Evolutionary conservation across 2,329 filamentous ascomycete species (phyloP).

Genomic region (Neonectria sp.): DNA sequence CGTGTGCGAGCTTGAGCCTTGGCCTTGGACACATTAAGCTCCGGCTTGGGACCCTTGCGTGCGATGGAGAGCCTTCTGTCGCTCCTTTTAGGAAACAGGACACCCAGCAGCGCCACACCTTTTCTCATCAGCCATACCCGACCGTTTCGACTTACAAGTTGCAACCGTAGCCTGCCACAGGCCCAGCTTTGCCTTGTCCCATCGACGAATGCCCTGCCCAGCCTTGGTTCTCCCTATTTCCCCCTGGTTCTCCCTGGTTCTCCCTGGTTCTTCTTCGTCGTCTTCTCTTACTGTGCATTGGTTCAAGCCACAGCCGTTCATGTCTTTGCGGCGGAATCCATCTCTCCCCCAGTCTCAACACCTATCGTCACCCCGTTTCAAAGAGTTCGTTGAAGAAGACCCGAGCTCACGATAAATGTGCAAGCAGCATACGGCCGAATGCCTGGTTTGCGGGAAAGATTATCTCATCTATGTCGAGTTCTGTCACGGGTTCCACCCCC

Average conservation of each 20-base stretch:
- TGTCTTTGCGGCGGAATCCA: constrained; percentile 42
- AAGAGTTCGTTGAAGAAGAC: constrained; percentile 37
- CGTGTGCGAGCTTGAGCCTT: constrained; percentile 4
- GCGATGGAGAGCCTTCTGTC: constrained; percentile 42
- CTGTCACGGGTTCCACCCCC: constrained; percentile 66
- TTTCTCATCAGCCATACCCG: constrained; percentile 49
- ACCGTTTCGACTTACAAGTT: constrained; percentile 29
- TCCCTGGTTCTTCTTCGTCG: constrained; percentile 18
- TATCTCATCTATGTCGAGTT: constrained; percentile 73
- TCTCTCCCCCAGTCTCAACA: constrained; percentile 29
- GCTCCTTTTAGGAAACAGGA: constrained; percentile 26
- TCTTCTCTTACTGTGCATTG: constrained; percentile 14
- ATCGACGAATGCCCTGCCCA: constrained; percentile 5
- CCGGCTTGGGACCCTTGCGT: constrained; percentile 37
- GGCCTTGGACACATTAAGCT: constrained; percentile 34
- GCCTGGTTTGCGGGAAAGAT: constrained; percentile 72
- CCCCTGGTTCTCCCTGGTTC: not conserved
- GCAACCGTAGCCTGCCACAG: constrained; percentile 17
- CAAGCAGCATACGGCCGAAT: constrained; percentile 69
- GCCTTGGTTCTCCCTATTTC: not conserved
- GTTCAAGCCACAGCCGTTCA: constrained; percentile 34
- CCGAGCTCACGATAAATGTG: constrained; percentile 68
- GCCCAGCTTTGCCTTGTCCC: constrained; percentile 16
- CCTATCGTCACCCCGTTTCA: constrained; percentile 30
- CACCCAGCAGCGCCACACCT: constrained; percentile 40